phyloP scores from a whole-genome alignment of 257 asterid species.

The Anisodus tanguticus region DNA sequence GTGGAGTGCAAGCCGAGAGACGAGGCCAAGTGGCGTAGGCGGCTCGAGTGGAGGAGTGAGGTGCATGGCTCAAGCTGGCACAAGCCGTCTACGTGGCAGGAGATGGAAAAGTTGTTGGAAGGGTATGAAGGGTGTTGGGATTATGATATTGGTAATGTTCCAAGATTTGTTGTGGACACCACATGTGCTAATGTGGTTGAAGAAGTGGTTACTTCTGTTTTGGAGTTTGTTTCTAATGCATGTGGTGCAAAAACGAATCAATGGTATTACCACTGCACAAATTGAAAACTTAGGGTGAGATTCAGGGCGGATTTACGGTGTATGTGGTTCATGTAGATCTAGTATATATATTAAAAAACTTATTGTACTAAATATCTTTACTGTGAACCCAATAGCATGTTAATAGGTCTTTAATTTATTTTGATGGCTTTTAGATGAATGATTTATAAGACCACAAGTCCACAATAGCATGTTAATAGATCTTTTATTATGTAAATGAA shows the following conservation, averaged over 20 bases:
- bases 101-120: conserved; percentile 68
- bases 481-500: background rate
- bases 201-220: conserved; percentile 46
- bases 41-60: conserved; percentile 61
- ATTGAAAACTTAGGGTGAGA: background rate
- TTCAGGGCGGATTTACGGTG: background rate
- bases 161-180: conserved; percentile 66
- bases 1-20: conserved; percentile 71
- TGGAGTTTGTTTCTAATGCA: conserved; percentile 44
- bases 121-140: conserved; percentile 76
- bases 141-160: conserved; percentile 64
- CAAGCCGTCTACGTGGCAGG: conserved; percentile 71
- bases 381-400: too few relatives aligned
- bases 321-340: too few relatives aligned
- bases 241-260: background rate
- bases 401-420: too few relatives aligned
- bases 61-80: conserved; percentile 60
- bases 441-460: background rate
- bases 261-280: background rate
- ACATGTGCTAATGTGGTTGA: conserved; percentile 43
- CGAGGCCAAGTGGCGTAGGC: conserved; percentile 65
- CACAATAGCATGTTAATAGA: background rate
- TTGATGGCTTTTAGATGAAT: background rate
- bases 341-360: too few relatives aligned
- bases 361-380: too few relatives aligned